These are phyloP conservation scores for Penicillium desertorum DNA, from an alignment of 495 filamentous ascomycete genomes.

Conservation along the genomic window DNA sequence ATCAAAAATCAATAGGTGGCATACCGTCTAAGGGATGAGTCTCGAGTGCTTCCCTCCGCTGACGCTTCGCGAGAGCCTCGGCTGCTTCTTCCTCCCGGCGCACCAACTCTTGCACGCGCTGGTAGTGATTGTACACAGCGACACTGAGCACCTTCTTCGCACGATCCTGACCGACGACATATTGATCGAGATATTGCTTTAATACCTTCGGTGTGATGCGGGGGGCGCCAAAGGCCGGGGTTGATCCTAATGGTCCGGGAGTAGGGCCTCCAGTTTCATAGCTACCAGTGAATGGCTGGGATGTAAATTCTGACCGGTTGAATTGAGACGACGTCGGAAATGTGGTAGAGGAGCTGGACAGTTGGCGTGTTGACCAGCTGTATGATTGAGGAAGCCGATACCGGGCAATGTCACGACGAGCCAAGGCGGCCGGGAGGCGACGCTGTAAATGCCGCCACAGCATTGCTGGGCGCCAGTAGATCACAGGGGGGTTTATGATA, in stretches of 20 bases:
- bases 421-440: constrained; percentile 19
- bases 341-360: constrained; percentile 37
- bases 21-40: constrained; percentile 59
- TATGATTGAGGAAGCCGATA: constrained; percentile 16
- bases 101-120: constrained; percentile 73
- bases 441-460: constrained; percentile 24
- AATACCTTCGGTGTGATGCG: constrained; percentile 76
- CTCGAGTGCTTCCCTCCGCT: constrained; percentile 50
- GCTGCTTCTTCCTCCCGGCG: constrained; percentile 77
- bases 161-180: constrained; percentile 92
- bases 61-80: constrained; percentile 53
- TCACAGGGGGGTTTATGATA: background rate
- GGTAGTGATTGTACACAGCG: constrained; percentile 97
- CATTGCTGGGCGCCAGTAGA: constrained; percentile 17
- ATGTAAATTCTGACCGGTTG: constrained; percentile 61
- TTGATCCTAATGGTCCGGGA: constrained; percentile 54
- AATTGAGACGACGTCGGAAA: constrained; percentile 53
- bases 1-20: background rate
- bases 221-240: constrained; percentile 62
- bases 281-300: constrained; percentile 66
- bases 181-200: constrained; percentile 91
- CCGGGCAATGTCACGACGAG: constrained; percentile 20
- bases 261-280: constrained; percentile 74
- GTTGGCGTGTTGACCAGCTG: constrained; percentile 13
- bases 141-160: constrained; percentile 95